phyloP scores from a whole-genome alignment of 129 eudicot genomes.

The Smallanthus sonchifolius region DNA sequence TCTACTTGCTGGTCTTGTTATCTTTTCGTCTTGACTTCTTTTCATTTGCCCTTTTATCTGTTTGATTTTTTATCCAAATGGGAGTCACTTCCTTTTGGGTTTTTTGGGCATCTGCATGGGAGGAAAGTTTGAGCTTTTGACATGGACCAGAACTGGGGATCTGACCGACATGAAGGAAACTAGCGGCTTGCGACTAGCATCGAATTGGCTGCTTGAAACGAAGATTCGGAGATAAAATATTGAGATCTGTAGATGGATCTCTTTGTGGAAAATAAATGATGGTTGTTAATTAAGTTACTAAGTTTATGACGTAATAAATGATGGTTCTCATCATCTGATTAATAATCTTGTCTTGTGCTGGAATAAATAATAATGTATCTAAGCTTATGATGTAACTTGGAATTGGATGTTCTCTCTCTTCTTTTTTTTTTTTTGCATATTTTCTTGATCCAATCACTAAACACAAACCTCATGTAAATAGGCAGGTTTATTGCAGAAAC shows the following conservation, averaged over 20 bases:
- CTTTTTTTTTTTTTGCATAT: background rate
- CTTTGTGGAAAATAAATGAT: constrained; percentile 3
- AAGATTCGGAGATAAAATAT: background rate
- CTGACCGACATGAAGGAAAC: constrained; percentile 10
- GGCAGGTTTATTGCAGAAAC: background rate
- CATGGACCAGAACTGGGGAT: background rate
- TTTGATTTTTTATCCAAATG: constrained; percentile 11
- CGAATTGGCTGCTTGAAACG: constrained; percentile 8
- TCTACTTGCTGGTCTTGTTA: constrained; percentile 11
- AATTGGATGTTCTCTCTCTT: background rate
- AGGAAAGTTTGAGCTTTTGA: background rate
- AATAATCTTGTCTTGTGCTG: background rate
- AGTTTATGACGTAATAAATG: background rate
- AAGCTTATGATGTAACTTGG: background rate
- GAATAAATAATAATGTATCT: background rate
- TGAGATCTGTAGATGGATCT: constrained; percentile 17
- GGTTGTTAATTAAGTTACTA: background rate
- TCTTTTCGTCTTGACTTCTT: constrained; percentile 8
- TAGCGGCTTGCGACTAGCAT: background rate
- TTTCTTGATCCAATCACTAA: background rate
- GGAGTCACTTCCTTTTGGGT: constrained; percentile 16
- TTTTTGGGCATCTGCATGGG: constrained; percentile 21
- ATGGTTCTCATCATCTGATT: constrained; percentile 5
- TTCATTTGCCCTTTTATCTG: constrained; percentile 4
- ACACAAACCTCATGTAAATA: background rate